These are phyloP conservation scores for Pochonia chlamydosporia DNA, from an alignment of 2,329 filamentous ascomycete species.

Conservation along the genomic window DNA sequence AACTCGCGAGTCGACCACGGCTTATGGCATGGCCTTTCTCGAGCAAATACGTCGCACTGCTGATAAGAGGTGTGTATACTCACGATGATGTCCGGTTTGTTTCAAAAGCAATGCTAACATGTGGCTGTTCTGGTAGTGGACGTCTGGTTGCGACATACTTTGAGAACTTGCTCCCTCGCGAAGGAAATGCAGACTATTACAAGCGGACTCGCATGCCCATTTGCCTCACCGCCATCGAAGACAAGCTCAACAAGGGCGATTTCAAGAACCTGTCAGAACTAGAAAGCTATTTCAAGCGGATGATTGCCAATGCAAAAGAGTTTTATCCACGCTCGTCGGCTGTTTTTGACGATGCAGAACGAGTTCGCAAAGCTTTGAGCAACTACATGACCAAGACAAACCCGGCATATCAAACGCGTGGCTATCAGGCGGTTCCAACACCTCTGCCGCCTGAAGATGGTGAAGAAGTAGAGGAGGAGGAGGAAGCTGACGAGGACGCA, in stretches of 20 bases:
- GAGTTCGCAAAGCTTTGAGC: conserved; percentile 77
- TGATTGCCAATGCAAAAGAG: conserved; percentile 82
- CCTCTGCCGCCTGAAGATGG: conserved; percentile 51
- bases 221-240: conserved; percentile 70
- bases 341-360: conserved; percentile 78
- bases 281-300: conserved; percentile 81
- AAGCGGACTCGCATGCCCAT: conserved; percentile 71
- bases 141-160: conserved; percentile 72
- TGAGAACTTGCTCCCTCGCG: conserved; percentile 61
- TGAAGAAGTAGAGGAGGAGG: conserved; percentile 23
- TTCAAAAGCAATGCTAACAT: background rate
- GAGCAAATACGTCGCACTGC: conserved; percentile 69
- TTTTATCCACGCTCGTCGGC: conserved; percentile 70
- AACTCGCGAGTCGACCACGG: conserved; percentile 61
- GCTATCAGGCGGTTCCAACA: conserved; percentile 67
- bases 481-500: conserved; percentile 21
- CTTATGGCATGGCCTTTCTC: conserved; percentile 67
- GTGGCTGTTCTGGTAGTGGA: conserved; percentile 42
- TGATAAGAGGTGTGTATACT: conserved; percentile 69
- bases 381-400: conserved; percentile 86
- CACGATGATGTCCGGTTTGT: conserved; percentile 35
- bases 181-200: conserved; percentile 69
- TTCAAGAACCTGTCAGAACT: conserved; percentile 68
- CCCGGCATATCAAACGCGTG: conserved; percentile 66
- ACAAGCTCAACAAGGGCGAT: conserved; percentile 61